Base-by-base conservation (phyloP, 2,329 filamentous ascomycete genomes). In the Bimuria novae-zelandiae region DNA sequence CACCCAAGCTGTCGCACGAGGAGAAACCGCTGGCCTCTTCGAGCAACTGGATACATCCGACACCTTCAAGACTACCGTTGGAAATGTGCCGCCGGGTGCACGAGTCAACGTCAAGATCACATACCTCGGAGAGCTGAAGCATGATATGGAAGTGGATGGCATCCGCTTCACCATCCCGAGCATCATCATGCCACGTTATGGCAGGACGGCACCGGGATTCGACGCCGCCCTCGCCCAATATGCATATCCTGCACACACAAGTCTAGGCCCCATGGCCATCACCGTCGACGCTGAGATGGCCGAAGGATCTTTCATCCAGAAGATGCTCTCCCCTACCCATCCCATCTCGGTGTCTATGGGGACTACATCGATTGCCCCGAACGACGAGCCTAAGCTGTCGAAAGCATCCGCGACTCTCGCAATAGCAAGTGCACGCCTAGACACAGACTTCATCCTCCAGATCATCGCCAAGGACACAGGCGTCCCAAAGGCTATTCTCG, bases 51-150 rank as follows among this genome's bases (percentile, higher is more conserved):
- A 82, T 16, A 79, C 84, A 1, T 77, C 82, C 2, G 88, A 91
- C 66, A 82, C 89, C 25, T 91, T 90, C 67, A 83, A 80, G 3
- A 87, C 86, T 0, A 84, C 80, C 0, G 74, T 92, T 1, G 88
- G 87, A 8, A 90, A 89, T 57, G 79, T 91, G 0, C 84, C 86
- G 0, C 78, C 82, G 0, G 79, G 78, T 0, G 80, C 81, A 14
- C 79, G 76, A 29, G 74, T 89, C 29, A 68, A 79, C 6, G 81
- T 90, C 6, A 79, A 86, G 10, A 83, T 90, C 50, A 83, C 78
- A 0, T 90, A 89, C 56, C 77, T 89, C 4, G 85, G 84, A 2
- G 87, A 91, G 67, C 77, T 91, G 49, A 89, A 89, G 73, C 85
- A 90, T 59, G 87, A 90, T 64, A 81, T 84, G 37, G 83, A 86